Percentiles rank a stretch among this genome's conserved stretches.
These are phyloP conservation scores for Colletotrichum horii DNA, from an alignment of 2,329 filamentous ascomycete genomes.

Conservation along the genomic window DNA sequence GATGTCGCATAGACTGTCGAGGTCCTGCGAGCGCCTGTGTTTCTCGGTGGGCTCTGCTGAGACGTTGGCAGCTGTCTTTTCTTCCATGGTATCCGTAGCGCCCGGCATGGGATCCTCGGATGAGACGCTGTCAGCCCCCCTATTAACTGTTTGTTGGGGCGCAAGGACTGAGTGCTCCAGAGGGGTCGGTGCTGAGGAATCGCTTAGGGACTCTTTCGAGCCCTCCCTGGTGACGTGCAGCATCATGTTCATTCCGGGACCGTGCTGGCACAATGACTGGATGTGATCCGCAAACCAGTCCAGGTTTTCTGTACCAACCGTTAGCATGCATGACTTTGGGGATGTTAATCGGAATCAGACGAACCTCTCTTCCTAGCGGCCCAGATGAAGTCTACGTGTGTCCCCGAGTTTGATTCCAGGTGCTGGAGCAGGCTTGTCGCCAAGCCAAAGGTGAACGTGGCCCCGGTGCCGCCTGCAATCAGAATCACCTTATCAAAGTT, in stretches of 20 bases:
- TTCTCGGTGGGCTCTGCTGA: not conserved
- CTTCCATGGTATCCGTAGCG: not conserved
- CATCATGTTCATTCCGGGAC: not conserved
- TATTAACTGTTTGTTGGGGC: not conserved
- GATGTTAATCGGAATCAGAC: not conserved
- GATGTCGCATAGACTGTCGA: not conserved
- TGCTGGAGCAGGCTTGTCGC: not conserved
- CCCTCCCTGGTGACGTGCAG: not conserved
- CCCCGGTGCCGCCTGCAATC: conserved; percentile 28
- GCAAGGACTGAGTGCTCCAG: not conserved
- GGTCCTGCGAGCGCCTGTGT: not conserved
- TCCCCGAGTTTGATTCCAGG: not conserved
- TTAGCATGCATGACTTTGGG: not conserved
- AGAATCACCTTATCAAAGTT: conserved; percentile 25
- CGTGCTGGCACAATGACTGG: not conserved
- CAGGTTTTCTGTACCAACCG: not conserved
- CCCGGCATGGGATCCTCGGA: not conserved
- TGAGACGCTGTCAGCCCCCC: not conserved
- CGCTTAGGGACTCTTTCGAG: not conserved
- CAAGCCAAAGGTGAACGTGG: conserved; percentile 28
- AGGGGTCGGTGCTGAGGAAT: not conserved
- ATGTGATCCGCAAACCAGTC: not conserved
- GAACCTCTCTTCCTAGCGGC: not conserved
- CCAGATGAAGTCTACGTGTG: not conserved
- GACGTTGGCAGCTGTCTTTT: not conserved